Base-by-base conservation (phyloP, 2,329 filamentous ascomycete species). In the Aspergillus fischeri region DNA sequence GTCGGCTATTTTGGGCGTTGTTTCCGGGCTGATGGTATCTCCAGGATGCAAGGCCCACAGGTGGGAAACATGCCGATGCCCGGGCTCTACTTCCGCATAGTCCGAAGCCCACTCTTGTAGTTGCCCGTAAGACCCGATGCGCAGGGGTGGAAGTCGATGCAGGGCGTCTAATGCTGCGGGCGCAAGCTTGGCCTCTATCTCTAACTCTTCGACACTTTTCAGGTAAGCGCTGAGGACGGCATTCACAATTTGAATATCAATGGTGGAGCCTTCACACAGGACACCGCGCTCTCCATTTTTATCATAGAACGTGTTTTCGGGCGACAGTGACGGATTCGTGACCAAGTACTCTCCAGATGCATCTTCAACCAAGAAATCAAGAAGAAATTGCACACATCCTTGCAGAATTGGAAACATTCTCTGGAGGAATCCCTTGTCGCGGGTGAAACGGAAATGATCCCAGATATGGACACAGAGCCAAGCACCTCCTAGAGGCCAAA, bases 381-480 rank as follows among this genome's bases (percentile, higher is more conserved):
- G 52, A 7, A 70, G 59, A 29, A 72, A 72, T 25, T 68, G 64
- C 11, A 71, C 63, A 28, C 66, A 67, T n/a, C 67, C 67, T n/a
- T 60, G 60, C 3, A 72, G 51, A 20, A 67, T 57, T 1, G 63
- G 61, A 17, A 69, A 66, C 61, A 67, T 67, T 1, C 56, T 57
- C 1, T 38, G 45, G 4, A 71, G 58, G 8, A 68, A 67, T 1
- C 11, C 27, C 5, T 52, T 52, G 44, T 70, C 59, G 7, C 64
- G 55, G 1, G 77, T 79, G 62, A 84, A 86, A 35, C 80, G 78
- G 65, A 78, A 86, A 62, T 81, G 77, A 56, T 86, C 82, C 69
- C 77, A 81, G 1, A 86, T 79, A 60, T 86, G 82, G 57, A 83
- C 80, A 76, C 83, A 84, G 73, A 85, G 79, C 84, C 83, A 86